A percentile compares a stretch with the other conserved stretches of the same genome.
Conservation (phyloP, 805 yeast species). For the Cyberlindnera subsufficiens region DNA sequence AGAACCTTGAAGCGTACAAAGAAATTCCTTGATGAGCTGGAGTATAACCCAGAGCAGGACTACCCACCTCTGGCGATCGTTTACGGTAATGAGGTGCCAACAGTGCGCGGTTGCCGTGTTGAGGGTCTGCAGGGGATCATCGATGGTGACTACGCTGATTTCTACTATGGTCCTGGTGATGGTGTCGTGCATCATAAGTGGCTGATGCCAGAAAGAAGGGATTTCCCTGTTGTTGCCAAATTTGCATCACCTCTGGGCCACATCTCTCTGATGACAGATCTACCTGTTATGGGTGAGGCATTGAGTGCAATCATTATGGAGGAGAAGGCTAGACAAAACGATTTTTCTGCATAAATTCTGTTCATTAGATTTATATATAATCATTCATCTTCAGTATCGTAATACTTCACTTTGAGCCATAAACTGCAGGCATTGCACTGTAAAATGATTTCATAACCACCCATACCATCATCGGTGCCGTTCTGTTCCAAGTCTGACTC, state of each 20-base stretch:
- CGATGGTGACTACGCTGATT: slow-evolving; percentile 68
- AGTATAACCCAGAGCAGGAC: slow-evolving; percentile 41
- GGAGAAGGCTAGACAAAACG: slow-evolving; percentile 31
- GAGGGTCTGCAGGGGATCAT: slow-evolving; percentile 53
- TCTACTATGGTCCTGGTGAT: slow-evolving; percentile 86
- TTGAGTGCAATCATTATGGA: slow-evolving; percentile 55
- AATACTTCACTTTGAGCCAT: slow-evolving; percentile 75
- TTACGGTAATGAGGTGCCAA: slow-evolving; percentile 78
- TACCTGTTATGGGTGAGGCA: slow-evolving; percentile 67
- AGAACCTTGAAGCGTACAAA: slow-evolving; percentile 58
- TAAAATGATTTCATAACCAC: slow-evolving; percentile 59
- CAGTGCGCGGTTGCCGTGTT: slow-evolving; percentile 77
- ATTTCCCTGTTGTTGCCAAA: slow-evolving; percentile 68
- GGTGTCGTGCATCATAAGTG: slow-evolving; percentile 85
- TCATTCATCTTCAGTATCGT: slow-evolving; percentile 34
- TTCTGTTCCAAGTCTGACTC: slow-evolving; percentile 57
- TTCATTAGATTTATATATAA: neutral
- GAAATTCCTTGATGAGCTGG: slow-evolving; percentile 49
- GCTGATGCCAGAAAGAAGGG: slow-evolving; percentile 72
- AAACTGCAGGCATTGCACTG: slow-evolving; percentile 83
- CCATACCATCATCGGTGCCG: slow-evolving; percentile 41
- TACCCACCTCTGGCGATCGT: slow-evolving; percentile 85
- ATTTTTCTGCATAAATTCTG: slow-evolving; percentile 1
- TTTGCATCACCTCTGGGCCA: slow-evolving; percentile 67
- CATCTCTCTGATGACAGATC: slow-evolving; percentile 71